phyloP scores from a whole-genome alignment of 257 asterid species.

The Forsythia viridissima region DNA sequence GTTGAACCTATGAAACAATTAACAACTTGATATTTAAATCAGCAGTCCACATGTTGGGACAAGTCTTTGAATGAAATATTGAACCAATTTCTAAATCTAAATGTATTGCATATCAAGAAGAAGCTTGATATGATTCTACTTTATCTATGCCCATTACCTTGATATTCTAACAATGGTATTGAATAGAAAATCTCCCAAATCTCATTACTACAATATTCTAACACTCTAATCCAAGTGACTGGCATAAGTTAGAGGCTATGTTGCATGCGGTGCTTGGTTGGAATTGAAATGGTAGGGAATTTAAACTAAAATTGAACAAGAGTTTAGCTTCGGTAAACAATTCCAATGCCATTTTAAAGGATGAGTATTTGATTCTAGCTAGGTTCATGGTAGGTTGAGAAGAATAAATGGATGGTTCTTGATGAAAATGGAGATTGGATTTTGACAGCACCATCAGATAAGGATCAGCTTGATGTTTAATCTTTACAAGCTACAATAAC shows the following conservation, averaged over 20 bases:
- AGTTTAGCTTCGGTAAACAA: slow-evolving; percentile 66
- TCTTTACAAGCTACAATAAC: too few relatives aligned
- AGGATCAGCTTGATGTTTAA: slow-evolving; percentile 50
- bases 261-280: too few relatives aligned
- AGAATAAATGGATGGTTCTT: slow-evolving; percentile 66
- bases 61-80: too few relatives aligned
- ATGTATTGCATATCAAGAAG: slow-evolving; percentile 60
- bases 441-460: slow-evolving; percentile 54
- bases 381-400: slow-evolving; percentile 89
- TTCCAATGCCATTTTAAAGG: slow-evolving; percentile 61
- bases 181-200: too few relatives aligned
- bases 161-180: slow-evolving; percentile 24
- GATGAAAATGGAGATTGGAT: slow-evolving; percentile 66
- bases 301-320: too few relatives aligned
- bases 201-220: too few relatives aligned
- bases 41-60: too few relatives aligned
- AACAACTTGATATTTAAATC: too few relatives aligned
- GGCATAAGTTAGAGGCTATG: too few relatives aligned
- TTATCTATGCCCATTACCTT: slow-evolving; percentile 52
- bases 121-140: slow-evolving; percentile 64
- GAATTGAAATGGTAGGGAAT: too few relatives aligned
- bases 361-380: slow-evolving; percentile 62
- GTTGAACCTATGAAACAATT: too few relatives aligned
- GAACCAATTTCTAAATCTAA: slow-evolving; percentile 19
- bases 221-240: too few relatives aligned